These are phyloP conservation scores for Ophiostoma ulmi DNA, from an alignment of 2,329 filamentous ascomycete species.

Conservation along the genomic window DNA sequence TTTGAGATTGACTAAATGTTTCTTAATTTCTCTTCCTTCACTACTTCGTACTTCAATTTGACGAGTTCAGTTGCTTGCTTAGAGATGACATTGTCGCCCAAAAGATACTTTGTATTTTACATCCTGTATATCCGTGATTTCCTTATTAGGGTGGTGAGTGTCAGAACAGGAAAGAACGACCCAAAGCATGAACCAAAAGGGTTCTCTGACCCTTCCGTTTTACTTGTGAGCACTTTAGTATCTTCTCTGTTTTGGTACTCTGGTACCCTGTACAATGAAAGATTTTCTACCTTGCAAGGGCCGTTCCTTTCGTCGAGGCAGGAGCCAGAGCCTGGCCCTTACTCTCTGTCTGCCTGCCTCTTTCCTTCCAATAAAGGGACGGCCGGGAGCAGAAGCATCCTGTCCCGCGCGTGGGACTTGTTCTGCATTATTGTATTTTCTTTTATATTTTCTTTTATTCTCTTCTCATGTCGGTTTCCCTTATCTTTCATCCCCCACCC, in stretches of 20 bases:
- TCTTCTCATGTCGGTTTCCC: background rate
- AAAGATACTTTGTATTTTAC: too few relatives aligned
- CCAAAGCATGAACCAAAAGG: background rate
- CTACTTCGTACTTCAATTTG: too few relatives aligned
- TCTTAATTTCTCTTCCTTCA: too few relatives aligned
- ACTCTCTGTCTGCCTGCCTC: background rate
- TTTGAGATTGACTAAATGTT: too few relatives aligned
- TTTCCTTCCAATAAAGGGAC: background rate
- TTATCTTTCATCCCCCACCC: slow-evolving; percentile 14
- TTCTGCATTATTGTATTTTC: background rate
- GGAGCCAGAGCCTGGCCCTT: background rate
- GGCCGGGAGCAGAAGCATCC: background rate
- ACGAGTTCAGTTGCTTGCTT: too few relatives aligned
- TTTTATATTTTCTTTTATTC: background rate
- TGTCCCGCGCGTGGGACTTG: slow-evolving; percentile 8
- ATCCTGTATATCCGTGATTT: background rate
- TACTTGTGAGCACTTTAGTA: background rate
- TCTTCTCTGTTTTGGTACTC: background rate
- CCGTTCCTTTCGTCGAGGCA: background rate
- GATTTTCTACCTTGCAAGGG: background rate
- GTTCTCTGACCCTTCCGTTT: background rate
- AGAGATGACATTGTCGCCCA: too few relatives aligned
- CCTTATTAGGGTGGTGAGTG: background rate
- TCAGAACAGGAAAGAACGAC: background rate
- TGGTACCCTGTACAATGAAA: background rate